Conservation (phyloP, 2,329 filamentous ascomycete genomes). For the Lachnellula occidentalis region DNA sequence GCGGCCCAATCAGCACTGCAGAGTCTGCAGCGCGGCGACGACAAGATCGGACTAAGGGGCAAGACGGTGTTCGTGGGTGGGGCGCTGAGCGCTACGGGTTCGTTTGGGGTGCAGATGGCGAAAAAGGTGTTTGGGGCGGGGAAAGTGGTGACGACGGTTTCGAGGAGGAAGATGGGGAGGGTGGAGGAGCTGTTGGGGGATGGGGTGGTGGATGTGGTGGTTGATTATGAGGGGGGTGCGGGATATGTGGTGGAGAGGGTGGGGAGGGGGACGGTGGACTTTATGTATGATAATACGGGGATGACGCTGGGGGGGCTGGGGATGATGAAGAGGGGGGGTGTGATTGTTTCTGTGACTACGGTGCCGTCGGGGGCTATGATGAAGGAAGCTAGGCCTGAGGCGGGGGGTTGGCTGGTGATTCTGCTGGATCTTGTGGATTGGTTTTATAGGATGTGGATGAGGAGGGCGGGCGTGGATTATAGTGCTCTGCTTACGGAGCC, state of each 20-base stretch:
- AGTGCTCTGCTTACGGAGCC: constrained; percentile 33
- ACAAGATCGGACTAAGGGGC: constrained; percentile 31
- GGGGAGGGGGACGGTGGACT: constrained; percentile 35
- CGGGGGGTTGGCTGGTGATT: constrained; percentile 23
- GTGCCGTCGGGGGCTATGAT: constrained; percentile 32
- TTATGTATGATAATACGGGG: constrained; percentile 39
- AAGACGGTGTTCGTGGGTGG: constrained; percentile 37
- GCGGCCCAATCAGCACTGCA: constrained; percentile 37
- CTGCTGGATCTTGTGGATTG: constrained; percentile 31
- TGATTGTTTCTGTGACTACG: constrained; percentile 35
- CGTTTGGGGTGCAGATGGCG: constrained; percentile 38
- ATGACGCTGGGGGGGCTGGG: constrained; percentile 32
- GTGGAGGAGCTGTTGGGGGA: constrained; percentile 35
- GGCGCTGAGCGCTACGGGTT: constrained; percentile 35
- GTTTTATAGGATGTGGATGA: constrained; percentile 20
- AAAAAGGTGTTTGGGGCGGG: constrained; percentile 40
- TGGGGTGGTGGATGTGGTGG: constrained; percentile 35
- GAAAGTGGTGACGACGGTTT: constrained; percentile 42
- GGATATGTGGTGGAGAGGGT: constrained; percentile 25
- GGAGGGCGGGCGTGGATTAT: constrained; percentile 5
- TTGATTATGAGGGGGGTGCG: constrained; percentile 36
- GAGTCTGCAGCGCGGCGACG: constrained; percentile 31
- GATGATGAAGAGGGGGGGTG: constrained; percentile 33
- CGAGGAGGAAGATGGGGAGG: constrained; percentile 36
- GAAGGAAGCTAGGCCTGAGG: constrained; percentile 24